Base-by-base conservation (phyloP, 495 filamentous ascomycete genomes). In the Rhizodiscina lignyota region DNA sequence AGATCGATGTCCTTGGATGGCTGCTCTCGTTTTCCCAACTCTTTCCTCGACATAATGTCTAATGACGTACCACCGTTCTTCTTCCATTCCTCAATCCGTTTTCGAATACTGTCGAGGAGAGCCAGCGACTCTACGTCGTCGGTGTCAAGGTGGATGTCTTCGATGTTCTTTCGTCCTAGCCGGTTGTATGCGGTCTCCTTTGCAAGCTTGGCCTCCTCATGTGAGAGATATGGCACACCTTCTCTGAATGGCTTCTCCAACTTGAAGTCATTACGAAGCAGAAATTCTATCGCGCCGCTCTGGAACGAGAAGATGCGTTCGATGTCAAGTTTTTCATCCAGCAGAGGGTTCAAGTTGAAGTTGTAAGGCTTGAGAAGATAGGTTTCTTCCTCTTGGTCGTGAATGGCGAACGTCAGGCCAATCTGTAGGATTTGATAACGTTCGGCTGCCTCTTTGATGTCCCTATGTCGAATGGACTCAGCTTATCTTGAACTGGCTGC, bases 341-440 rank as follows among this genome's bases (percentile, higher is more conserved):
- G 41, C 5, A 63, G 20, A 3, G 81, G 77, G 32, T 56, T 75
- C 19, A 87, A 42, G 35, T 64, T 57, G 46, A 83, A 63, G 52
- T 80, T 85, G 60, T 74, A 87, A 2, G 81, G 74, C 5, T 64
- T 68, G 12, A 73, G 55, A 26, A 64, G 50, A 44, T 83, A 84
- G 13, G 50, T 60, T 62, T 67, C 63, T 32, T 51, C 50, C 1
- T 66, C 49, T 11, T 52, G 34, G 37, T 76, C 66, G 39, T 74
- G 70, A 30, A 62, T 52, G 23, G 70, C 66, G 37, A 72, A 71
- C 0, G 79, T 84, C 36, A 92, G 51, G 1, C 83, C 83, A 30
- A 92, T 47, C 49, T 92, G 83, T 1, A 89, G 53, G 18, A 86
- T 62, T 42, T 79, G 72, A 40, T 74, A 89, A 11, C 62, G 66